Evolutionary conservation across 306 rosid genomes (phyloP), one percentile per base, ranked within the genome.

Genomic region (Mucuna pruriens): DNA sequence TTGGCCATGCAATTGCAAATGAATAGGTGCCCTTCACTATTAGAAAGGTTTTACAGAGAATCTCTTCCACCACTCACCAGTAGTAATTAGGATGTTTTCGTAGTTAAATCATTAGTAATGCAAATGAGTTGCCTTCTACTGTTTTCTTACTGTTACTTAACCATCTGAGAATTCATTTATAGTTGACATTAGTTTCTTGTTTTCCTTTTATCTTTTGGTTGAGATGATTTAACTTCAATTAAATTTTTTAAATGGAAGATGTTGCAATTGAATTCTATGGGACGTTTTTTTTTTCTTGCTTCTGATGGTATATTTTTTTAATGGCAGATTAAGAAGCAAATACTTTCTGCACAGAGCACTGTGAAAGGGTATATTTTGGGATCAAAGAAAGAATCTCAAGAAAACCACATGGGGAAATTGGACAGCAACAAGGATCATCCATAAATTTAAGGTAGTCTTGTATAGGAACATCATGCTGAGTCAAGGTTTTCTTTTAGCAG

Each of bases 351-450:
- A 2, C 81, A 95, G 87, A 87, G 78, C 70, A 72, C 82, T 7
- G 80, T 86, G 17, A 95, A 95, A 81, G 94, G 80, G 5, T 95
- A 62, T 71, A 48, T 95, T 40, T 88, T 91, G 51, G 92, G 97
- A 80, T 82, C 95, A 26, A 88, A 87, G 77, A 76, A 74, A 67
- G 84, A 81, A 51, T 80, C 88, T 82, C 73, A 83, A 79, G 93
- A 84, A 75, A 84, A 79, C 7, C 40, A 77, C 25, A 8, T 46
- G 16, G 84, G 71, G 85, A 89, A 90, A 78, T 49, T 45, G 73
- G 87, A 83, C 66, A 74, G 71, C 71, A 82, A 79, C 22, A 86
- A 88, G 88, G 90, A 90, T 23, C 77, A 77, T 55, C 90, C 95
- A 31, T 83, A 79, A 51, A 62, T 38, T 13, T 44, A n/a, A 69